phyloP scores from a whole-genome alignment of 2,329 filamentous ascomycete genomes.

The Colletotrichum musae region DNA sequence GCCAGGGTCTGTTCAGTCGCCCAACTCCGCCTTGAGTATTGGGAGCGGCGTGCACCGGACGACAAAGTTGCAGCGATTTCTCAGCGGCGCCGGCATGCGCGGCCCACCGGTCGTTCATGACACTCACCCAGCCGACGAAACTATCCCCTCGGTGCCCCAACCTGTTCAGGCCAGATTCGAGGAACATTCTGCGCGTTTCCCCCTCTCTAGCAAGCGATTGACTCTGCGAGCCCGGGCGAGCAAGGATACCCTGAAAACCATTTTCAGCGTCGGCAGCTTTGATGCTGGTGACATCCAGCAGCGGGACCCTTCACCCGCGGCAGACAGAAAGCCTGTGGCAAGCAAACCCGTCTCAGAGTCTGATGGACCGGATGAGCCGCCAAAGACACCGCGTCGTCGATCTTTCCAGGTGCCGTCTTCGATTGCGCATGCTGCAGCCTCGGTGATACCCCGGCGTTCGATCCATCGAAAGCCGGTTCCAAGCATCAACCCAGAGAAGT shows the following conservation, averaged over 20 bases:
- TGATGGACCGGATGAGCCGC: not conserved
- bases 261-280: conserved; percentile 64
- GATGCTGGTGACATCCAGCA: conserved; percentile 45
- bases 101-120: conserved; percentile 50
- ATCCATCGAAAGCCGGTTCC: conserved; percentile 39
- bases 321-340: conserved; percentile 9
- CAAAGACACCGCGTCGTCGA: conserved; percentile 29
- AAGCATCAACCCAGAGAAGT: not conserved
- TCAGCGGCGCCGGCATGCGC: conserved; percentile 51
- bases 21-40: conserved; percentile 52
- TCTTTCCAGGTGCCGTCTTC: conserved; percentile 39
- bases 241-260: conserved; percentile 64
- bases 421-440: conserved; percentile 39
- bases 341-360: conserved; percentile 6
- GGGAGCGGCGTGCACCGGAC: conserved; percentile 46
- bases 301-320: not conserved
- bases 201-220: conserved; percentile 53
- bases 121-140: conserved; percentile 51
- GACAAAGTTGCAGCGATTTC: conserved; percentile 55
- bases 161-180: conserved; percentile 54
- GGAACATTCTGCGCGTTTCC: conserved; percentile 52
- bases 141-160: conserved; percentile 53
- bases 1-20: conserved; percentile 45
- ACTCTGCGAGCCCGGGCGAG: conserved; percentile 57
- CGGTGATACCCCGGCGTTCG: conserved; percentile 38